Conservation (phyloP, 2,329 filamentous ascomycete species). For the Hypoxylon sp. region DNA sequence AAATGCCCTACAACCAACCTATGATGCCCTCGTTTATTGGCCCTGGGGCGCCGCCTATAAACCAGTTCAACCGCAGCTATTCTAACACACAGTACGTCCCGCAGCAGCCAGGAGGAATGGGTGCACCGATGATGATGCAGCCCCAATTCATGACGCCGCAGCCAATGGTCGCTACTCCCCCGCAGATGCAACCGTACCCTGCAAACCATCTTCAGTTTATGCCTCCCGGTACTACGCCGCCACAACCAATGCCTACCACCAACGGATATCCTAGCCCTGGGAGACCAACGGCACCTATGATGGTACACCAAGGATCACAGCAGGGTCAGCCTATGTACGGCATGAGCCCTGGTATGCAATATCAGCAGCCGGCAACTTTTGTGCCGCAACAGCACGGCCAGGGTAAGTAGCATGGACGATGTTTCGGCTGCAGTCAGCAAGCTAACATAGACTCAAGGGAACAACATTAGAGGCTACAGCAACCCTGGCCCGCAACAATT, state of each 20-base stretch:
- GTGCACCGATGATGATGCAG: slow-evolving; percentile 85
- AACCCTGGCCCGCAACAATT: slow-evolving; percentile 71
- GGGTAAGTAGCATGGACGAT: slow-evolving; percentile 68
- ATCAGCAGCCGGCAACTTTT: slow-evolving; percentile 77
- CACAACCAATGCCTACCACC: slow-evolving; percentile 71
- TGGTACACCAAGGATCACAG: slow-evolving; percentile 94
- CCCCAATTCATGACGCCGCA: slow-evolving; percentile 80
- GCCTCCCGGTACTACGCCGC: slow-evolving; percentile 65
- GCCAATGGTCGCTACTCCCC: slow-evolving; percentile 73
- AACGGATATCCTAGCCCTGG: slow-evolving; percentile 92
- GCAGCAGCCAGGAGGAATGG: slow-evolving; percentile 78
- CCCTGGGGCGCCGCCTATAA: slow-evolving; percentile 76
- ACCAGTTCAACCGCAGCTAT: slow-evolving; percentile 74
- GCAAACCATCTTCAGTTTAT: slow-evolving; percentile 74
- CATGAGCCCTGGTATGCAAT: slow-evolving; percentile 80
- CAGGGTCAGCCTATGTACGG: slow-evolving; percentile 84
- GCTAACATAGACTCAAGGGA: slow-evolving; percentile 63
- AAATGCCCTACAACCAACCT: slow-evolving; percentile 77
- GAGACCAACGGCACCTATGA: slow-evolving; percentile 83
- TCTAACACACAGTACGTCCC: slow-evolving; percentile 80
- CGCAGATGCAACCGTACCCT: slow-evolving; percentile 86
- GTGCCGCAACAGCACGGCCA: slow-evolving; percentile 76
- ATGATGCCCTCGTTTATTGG: slow-evolving; percentile 78
- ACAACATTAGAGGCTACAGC: slow-evolving; percentile 70
- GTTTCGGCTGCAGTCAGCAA: slow-evolving; percentile 34